Base-by-base conservation (phyloP, 179 eudicot genomes). In the Beta corolliflora region DNA sequence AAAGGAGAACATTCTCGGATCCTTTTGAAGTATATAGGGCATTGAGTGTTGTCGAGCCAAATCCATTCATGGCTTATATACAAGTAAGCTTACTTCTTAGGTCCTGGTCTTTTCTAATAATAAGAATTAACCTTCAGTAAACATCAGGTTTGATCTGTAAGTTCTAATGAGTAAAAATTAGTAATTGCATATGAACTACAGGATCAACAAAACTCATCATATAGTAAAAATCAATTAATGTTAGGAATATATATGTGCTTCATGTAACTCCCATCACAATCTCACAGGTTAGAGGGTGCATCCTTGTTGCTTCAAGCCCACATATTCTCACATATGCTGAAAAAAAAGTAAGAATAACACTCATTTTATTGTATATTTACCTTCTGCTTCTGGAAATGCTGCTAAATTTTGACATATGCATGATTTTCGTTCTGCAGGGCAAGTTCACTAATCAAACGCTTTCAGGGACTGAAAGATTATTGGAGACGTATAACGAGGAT, bases 1-100 rank as follows among this genome's bases (percentile, higher is more conserved):
- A 73, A 63, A 83, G 88, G 58, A 73, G 84, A 81, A 92, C 95
- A 46, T 92, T 88, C 88, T 90, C 90, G 41, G 90, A 92, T 68
- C 97, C 97, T 2, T 93, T 92, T 83, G 96, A 93, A 77, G 89
- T 92, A 18, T 93, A 93, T 74, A 83, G 97, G 84, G 91, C 91
- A 41, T 75, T 93, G 78, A 86, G 96, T 85, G 85, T 91, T 60
- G 89, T 88, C n/a, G 89, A 93, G 84, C 97, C 97, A 45, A 92
- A 93, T 88, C 94, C 97, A 71, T 92, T 85, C 72, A 92, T 93
- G 97, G 86, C 89, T 53, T 93, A 93, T 83, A 71, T 92, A 83
- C 97, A 93, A 80, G 97, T 89, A 76, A 58, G 88, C 71, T 80
- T 60, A 12, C 67, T 61, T 50, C 6, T 9, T 59, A 5, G 13